Evolutionary conservation across 2,329 filamentous ascomycete species (phyloP).

Genomic region (Curvularia hawaiiensis): DNA sequence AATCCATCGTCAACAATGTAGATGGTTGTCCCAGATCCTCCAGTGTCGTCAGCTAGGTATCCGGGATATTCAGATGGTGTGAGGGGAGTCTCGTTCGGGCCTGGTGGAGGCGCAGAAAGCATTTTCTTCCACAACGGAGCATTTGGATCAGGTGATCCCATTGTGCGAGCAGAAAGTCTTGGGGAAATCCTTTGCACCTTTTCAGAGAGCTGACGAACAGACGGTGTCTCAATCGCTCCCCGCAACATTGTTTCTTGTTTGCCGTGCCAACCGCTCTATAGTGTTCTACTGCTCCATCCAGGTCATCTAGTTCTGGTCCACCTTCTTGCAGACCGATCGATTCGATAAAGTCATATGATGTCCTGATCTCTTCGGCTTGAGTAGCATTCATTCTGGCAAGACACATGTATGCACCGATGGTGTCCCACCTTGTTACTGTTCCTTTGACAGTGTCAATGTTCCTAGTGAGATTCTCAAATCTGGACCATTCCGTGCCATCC

Average conservation of each 20-base stretch:
- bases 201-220: background rate
- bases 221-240: background rate
- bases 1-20: slow-evolving; percentile 18
- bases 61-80: background rate
- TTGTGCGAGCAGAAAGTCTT: background rate
- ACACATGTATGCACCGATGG: background rate
- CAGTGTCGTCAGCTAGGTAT: slow-evolving; percentile 11
- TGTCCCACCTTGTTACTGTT: background rate
- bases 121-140: slow-evolving; percentile 2
- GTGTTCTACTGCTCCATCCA: background rate
- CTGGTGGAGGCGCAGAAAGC: background rate
- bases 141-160: background rate
- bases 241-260: background rate
- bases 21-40: slow-evolving; percentile 11
- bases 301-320: background rate
- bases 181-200: too few relatives aligned
- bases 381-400: background rate
- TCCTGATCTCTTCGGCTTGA: background rate
- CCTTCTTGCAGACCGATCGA: background rate
- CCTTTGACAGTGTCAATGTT: background rate
- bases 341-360: background rate
- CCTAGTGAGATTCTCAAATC: background rate
- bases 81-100: background rate
- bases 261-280: background rate
- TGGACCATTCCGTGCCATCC: background rate